A percentile compares a stretch with the other conserved stretches of the same genome.
Evolutionary conservation across 2,329 filamentous ascomycete species (phyloP).

Genomic region (Apiospora rasikravindrae): DNA sequence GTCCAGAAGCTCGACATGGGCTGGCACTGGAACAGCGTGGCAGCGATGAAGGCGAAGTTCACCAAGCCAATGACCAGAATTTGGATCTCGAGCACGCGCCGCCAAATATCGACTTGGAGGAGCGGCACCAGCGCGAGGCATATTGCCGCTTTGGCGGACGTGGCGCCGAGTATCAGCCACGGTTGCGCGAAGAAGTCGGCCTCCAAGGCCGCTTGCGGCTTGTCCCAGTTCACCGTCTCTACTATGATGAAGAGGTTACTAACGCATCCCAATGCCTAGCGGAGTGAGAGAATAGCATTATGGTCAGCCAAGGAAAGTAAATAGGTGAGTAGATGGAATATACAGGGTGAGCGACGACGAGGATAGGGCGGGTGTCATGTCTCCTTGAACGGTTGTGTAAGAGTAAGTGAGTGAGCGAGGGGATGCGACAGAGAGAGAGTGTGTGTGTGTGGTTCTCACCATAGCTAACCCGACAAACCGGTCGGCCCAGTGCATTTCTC

Average conservation of each 20-base stretch:
- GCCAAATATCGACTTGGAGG: slow-evolving; percentile 22
- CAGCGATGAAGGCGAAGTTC: slow-evolving; percentile 40
- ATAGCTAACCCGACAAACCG: slow-evolving; percentile 41
- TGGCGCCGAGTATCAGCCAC: slow-evolving; percentile 42
- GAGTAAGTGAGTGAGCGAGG: not conserved
- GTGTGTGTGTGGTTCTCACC: slow-evolving; percentile 29
- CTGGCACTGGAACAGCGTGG: slow-evolving; percentile 43
- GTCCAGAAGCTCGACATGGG: slow-evolving; percentile 46
- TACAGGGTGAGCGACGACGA: not conserved
- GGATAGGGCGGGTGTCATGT: not conserved
- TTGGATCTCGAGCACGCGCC: slow-evolving; percentile 33
- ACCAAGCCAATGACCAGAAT: slow-evolving; percentile 36
- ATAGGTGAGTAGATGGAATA: no score
- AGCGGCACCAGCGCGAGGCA: slow-evolving; percentile 41
- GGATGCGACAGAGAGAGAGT: not conserved
- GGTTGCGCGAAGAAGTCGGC: slow-evolving; percentile 44
- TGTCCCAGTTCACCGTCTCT: slow-evolving; percentile 35
- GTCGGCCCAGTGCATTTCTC: slow-evolving; percentile 39
- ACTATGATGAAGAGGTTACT: slow-evolving; percentile 42
- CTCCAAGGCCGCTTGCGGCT: slow-evolving; percentile 36
- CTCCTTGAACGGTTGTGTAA: not conserved
- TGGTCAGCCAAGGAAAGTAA: not conserved
- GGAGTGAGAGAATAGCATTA: not conserved
- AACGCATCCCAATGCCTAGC: slow-evolving; percentile 40
- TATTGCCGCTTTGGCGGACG: slow-evolving; percentile 44